Percentiles rank a stretch among this genome's conserved stretches.
Conservation (phyloP, 345 rosid genomes). For the Bruguiera sexangula region DNA sequence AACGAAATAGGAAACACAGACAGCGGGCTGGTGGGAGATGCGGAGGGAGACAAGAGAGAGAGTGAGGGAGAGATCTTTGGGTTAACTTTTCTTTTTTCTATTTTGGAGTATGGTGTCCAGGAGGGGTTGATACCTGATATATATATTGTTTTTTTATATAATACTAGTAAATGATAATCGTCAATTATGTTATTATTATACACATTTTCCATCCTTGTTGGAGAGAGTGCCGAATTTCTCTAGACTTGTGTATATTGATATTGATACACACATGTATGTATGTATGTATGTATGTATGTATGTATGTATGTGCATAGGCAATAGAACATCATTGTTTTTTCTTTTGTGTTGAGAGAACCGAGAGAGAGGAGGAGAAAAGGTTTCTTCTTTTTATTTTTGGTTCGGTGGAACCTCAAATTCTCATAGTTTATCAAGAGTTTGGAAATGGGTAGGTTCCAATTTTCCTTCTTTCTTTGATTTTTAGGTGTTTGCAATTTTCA, state of each 20-base stretch:
- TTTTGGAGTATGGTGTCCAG: slow-evolving; percentile 74
- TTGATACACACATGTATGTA: background rate
- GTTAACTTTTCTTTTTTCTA: background rate
- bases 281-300: too few species aligned
- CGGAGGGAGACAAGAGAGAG: background rate
- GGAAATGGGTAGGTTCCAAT: slow-evolving; percentile 48
- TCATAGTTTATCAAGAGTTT: slow-evolving; percentile 14
- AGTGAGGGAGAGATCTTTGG: background rate
- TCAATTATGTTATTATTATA: background rate
- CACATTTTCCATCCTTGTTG: background rate
- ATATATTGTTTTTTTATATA: background rate
- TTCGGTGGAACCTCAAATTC: background rate
- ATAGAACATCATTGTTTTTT: background rate
- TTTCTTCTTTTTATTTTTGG: background rate
- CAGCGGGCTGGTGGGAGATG: background rate
- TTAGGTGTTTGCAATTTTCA: background rate
- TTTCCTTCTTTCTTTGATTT: background rate
- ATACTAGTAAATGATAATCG: background rate
- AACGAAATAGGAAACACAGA: background rate
- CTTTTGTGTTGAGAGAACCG: background rate
- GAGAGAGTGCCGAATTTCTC: background rate
- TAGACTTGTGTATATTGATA: background rate
- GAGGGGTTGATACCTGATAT: slow-evolving; percentile 30
- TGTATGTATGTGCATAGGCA: background rate
- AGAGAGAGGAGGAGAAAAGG: background rate